Evolutionary conservation across 805 yeast species (phyloP), one percentile per base, ranked within the genome.

Genomic region (Spencermartinsiella europaea): DNA sequence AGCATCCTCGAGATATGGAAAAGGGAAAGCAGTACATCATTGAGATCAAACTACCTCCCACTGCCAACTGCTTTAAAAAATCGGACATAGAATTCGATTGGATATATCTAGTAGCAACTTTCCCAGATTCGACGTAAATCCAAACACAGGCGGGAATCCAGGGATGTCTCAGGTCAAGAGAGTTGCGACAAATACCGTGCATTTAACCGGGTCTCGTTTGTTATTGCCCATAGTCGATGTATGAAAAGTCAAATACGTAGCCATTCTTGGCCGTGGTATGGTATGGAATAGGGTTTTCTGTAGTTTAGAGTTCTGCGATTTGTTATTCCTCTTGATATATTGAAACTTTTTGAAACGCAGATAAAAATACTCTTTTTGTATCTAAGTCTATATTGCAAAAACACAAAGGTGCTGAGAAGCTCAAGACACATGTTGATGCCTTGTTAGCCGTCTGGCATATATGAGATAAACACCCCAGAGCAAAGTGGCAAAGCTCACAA

Each of bases 391-490:
- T n/a, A n/a, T n/a, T n/a, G n/a, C n/a, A n/a, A n/a, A n/a, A n/a
- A n/a, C n/a, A n/a, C n/a, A n/a, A n/a, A n/a, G n/a, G n/a, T n/a
- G n/a, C n/a, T n/a, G n/a, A n/a, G n/a, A n/a, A n/a, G n/a, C n/a
- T n/a, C n/a, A n/a, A n/a, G n/a, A n/a, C 31, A 25, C 12, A 7
- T 7, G 31, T 25, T 25, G 31, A 12, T 12, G 7, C 31, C 12
- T 7, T 25, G 31, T 12, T 25, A 25, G 12, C 31, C 31, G 31
- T 25, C 31, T 42, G 35, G 34, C 7, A 36, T 42, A 42, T 5
- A 52, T 52, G 49, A 49, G 44, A 28, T 31, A 46, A 27, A 50
- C 38, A 2, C 41, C 35, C 19, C 50, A 45, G 12, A 38, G 34
- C 15, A 52, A 22, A 3, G 51, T 42, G 12, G 33, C 38, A 5